phyloP scores from a whole-genome alignment of 176 grass and related monocot genomes.

The Carex myosuroides region DNA sequence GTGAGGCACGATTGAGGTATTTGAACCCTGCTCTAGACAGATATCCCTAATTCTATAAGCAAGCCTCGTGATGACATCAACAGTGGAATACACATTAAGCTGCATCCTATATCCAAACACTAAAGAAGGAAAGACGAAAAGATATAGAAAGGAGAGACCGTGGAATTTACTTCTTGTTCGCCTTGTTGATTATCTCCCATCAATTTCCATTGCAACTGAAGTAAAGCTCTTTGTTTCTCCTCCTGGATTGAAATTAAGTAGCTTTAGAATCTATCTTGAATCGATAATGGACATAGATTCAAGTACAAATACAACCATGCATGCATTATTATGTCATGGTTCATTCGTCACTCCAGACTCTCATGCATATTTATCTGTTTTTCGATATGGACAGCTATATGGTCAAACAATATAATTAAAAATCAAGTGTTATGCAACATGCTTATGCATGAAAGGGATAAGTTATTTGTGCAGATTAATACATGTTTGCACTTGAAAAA shows the following conservation, averaged over 20 bases:
- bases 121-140: neutral
- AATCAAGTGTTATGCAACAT: neutral
- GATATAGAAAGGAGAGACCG: slow-evolving; percentile 45
- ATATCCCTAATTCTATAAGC: neutral
- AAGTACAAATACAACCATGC: neutral
- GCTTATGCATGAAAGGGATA: neutral
- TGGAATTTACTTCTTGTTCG: slow-evolving; percentile 94
- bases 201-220: slow-evolving; percentile 97
- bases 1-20: no score
- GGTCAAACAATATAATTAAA: neutral
- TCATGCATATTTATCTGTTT: neutral
- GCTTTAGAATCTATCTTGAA: slow-evolving; percentile 17
- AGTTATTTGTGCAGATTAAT: neutral
- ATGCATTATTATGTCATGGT: neutral
- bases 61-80: neutral
- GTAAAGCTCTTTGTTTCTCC: slow-evolving; percentile 85
- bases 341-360: neutral
- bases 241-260: slow-evolving; percentile 52
- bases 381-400: neutral
- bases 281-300: neutral
- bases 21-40: no score
- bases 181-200: slow-evolving; percentile 93
- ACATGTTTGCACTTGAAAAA: neutral
- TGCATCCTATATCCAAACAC: slow-evolving; percentile 3
- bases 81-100: neutral